Conservation (phyloP, 495 filamentous ascomycete species). For the Pyronema omphalodes region DNA sequence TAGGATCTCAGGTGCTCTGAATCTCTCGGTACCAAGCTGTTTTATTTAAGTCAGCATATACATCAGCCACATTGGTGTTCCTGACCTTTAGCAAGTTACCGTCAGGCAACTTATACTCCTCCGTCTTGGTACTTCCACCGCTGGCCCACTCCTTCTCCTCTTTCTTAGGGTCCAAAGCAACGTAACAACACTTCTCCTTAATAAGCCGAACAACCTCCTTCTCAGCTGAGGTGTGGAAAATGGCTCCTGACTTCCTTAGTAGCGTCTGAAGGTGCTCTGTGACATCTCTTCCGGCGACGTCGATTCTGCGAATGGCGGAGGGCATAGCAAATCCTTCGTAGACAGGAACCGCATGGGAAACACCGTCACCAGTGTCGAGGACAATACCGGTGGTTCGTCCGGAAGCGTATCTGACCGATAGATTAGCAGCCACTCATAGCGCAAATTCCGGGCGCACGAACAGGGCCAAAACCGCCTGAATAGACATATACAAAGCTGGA, state of each 20-base stretch:
- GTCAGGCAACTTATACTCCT: slow-evolving; percentile 80
- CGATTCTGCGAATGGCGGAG: slow-evolving; percentile 97
- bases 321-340: slow-evolving; percentile 99
- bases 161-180: slow-evolving; percentile 98
- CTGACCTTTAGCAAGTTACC: slow-evolving; percentile 77
- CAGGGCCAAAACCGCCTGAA: slow-evolving; percentile 96
- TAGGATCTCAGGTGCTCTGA: slow-evolving; percentile 97
- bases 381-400: slow-evolving; percentile 99
- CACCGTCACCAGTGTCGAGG: slow-evolving; percentile 98
- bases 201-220: slow-evolving; percentile 99
- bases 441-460: slow-evolving; percentile 7
- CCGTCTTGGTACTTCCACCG: slow-evolving; percentile 48
- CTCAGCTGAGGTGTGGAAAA: slow-evolving; percentile 99
- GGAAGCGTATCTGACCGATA: slow-evolving; percentile 54
- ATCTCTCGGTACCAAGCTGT: slow-evolving; percentile 84
- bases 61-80: slow-evolving; percentile 90
- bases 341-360: slow-evolving; percentile 99
- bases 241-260: slow-evolving; percentile 94
- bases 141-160: slow-evolving; percentile 94
- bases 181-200: slow-evolving; percentile 99
- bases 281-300: slow-evolving; percentile 98
- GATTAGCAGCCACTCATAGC: neutral
- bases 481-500: slow-evolving; percentile 98
- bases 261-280: slow-evolving; percentile 99
- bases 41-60: slow-evolving; percentile 87